phyloP scores from a whole-genome alignment of 768 basidiomycete species.

The Dioszegia aurantiaca region DNA sequence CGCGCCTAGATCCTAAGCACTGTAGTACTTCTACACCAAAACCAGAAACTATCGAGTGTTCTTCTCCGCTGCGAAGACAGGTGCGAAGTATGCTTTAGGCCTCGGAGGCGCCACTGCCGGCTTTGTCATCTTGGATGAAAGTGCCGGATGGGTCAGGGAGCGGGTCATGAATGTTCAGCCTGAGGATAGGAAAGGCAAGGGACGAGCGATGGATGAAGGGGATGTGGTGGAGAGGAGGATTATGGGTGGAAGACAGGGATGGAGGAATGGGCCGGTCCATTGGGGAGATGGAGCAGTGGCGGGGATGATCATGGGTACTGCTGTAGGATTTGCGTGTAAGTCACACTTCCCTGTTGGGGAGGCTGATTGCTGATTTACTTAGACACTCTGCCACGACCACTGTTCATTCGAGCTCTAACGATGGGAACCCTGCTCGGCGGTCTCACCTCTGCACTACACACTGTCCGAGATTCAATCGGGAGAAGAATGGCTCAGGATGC shows the following conservation, averaged over 20 bases:
- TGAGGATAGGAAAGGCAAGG: constrained; percentile 9
- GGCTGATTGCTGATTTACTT: neutral
- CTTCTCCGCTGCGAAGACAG: constrained; percentile 35
- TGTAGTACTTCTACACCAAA: constrained; percentile 52
- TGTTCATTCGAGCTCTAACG: constrained; percentile 39
- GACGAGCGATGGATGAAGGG: neutral
- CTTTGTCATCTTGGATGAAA: constrained; percentile 43
- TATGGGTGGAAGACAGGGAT: constrained; percentile 19
- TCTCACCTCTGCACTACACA: constrained; percentile 28
- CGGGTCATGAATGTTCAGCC: constrained; percentile 8
- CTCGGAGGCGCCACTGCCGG: constrained; percentile 40
- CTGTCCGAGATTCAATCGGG: constrained; percentile 29
- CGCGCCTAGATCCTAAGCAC: too few relatives aligned
- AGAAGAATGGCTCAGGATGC: constrained; percentile 18
- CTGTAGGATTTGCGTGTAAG: constrained; percentile 39
- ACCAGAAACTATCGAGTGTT: constrained; percentile 49
- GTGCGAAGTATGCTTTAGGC: constrained; percentile 39
- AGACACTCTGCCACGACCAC: constrained; percentile 44
- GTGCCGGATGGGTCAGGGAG: constrained; percentile 33
- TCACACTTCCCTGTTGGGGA: neutral
- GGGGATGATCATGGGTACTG: constrained; percentile 37
- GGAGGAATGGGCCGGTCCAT: constrained; percentile 29
- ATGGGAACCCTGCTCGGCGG: constrained; percentile 44
- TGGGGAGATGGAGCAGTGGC: constrained; percentile 48
- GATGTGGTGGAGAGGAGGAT: constrained; percentile 3